Evolutionary conservation across 2,329 filamentous ascomycete species (phyloP).

Genomic region (Dactylellina cionopaga): DNA sequence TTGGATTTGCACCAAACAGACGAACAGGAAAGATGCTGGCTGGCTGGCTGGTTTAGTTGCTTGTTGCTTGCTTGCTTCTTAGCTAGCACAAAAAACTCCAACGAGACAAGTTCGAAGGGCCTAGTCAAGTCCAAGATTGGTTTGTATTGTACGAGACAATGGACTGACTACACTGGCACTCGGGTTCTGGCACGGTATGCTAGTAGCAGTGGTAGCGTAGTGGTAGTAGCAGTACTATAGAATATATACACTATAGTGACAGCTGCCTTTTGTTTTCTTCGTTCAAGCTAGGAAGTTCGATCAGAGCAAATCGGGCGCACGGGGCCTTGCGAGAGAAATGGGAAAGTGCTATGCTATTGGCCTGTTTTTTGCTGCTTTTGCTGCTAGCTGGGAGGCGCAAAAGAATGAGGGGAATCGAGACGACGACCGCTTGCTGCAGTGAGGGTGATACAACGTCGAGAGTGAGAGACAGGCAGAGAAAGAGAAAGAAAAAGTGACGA

Average conservation of each 20-base stretch:
- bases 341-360: conserved; percentile 52
- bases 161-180: conserved; percentile 5
- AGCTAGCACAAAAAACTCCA: conserved; percentile 29
- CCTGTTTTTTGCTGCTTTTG: conserved; percentile 13
- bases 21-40: conserved; percentile 28
- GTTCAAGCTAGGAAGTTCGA: conserved; percentile 52
- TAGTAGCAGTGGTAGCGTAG: background rate
- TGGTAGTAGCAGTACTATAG: background rate
- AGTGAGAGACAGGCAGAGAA: background rate
- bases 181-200: background rate
- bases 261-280: conserved; percentile 50
- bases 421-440: background rate
- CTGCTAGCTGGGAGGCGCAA: conserved; percentile 5
- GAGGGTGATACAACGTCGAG: conserved; percentile 27
- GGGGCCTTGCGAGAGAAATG: conserved; percentile 49
- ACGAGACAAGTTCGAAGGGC: conserved; percentile 18
- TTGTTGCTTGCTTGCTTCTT: too few species aligned
- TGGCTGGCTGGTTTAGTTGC: background rate
- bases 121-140: conserved; percentile 12
- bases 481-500: background rate
- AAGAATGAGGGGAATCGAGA: conserved; percentile 33
- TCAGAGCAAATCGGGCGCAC: conserved; percentile 42
- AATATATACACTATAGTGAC: background rate
- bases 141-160: conserved; percentile 49
- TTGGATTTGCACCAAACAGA: conserved; percentile 43